Conservation (phyloP, 2,329 filamentous ascomycete genomes). For the Colletotrichum lindemuthianum region DNA sequence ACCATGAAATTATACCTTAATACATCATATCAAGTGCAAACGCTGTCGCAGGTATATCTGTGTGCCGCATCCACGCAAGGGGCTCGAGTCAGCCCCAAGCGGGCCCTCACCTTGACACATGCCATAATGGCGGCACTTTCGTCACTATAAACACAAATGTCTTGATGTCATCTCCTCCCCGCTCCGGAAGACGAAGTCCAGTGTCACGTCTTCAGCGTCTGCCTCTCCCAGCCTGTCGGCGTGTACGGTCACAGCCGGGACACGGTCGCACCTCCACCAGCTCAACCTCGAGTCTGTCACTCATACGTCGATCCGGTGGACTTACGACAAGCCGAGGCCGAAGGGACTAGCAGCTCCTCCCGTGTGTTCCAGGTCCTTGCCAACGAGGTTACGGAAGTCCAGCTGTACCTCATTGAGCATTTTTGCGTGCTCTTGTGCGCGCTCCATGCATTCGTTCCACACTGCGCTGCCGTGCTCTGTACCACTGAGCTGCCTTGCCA, state of each 20-base stretch:
- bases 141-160: conserved; percentile 5
- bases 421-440: conserved; percentile 81
- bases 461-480: conserved; percentile 79
- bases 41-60: conserved; percentile 24
- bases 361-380: conserved; percentile 59
- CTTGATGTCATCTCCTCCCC: conserved; percentile 13
- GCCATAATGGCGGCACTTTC: conserved; percentile 9
- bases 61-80: background rate
- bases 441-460: conserved; percentile 85
- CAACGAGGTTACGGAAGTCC: conserved; percentile 87
- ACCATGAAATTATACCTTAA: background rate
- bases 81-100: conserved; percentile 17
- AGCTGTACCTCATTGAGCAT: conserved; percentile 87
- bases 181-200: background rate
- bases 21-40: conserved; percentile 13
- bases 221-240: background rate
- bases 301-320: background rate
- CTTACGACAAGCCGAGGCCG: conserved; percentile 54
- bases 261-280: background rate
- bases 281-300: background rate
- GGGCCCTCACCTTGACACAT: conserved; percentile 9
- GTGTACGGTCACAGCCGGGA: background rate
- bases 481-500: conserved; percentile 87
- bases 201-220: background rate
- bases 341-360: conserved; percentile 44